Evolutionary conservation across 1,139 yeast genomes (phyloP), one percentile per base, ranked within the genome.

Genomic region (Debaryomyces robertsiae): DNA sequence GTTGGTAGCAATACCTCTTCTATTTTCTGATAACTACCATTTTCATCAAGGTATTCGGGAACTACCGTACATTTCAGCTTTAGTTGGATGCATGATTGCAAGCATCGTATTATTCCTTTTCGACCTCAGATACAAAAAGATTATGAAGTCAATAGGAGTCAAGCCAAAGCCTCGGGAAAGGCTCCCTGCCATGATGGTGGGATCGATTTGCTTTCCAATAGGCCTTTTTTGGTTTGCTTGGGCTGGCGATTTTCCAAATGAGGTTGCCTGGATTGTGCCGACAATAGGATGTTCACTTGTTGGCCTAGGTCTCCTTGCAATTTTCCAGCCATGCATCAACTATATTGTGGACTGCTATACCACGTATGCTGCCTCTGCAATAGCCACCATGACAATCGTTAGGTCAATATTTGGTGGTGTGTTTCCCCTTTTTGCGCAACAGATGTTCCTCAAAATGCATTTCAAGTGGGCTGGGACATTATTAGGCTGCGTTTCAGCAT

Each of bases 321-420:
- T 85, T 46, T 85, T 86, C 70, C 69, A 82, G 52, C 80, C 91
- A 6, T 75, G 85, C 36, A 65, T 85, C 53, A 83, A 81, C 57
- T 86, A 85, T 59, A 71, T 86, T 52, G 81, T 86, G 51, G 95
- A 86, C 57, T 67, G 82, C 9, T 86, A 85, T 57, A 66, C 83
- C 46, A 57, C 79, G 40, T 81, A 82, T 54, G 90, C 94, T 2
- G 93, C 94, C 2, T 84, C 95, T 22, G 96, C 96, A 1, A 69
- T 90, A 49, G 96, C 96, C 3, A 96, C 85, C n/a, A 88, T 88
- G 60, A 82, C 96, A 0, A 81, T 90, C 54, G 60, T 83, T 49
- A 77, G 90, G 69, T 80, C 87, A 2, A 62, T 73, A n/a, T 74
- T 75, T 57, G 81, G 79, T 29, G 80, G 75, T 32, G 73, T 66